Base-by-base conservation (phyloP, 768 basidiomycete genomes). In the Boletus rex-veris region DNA sequence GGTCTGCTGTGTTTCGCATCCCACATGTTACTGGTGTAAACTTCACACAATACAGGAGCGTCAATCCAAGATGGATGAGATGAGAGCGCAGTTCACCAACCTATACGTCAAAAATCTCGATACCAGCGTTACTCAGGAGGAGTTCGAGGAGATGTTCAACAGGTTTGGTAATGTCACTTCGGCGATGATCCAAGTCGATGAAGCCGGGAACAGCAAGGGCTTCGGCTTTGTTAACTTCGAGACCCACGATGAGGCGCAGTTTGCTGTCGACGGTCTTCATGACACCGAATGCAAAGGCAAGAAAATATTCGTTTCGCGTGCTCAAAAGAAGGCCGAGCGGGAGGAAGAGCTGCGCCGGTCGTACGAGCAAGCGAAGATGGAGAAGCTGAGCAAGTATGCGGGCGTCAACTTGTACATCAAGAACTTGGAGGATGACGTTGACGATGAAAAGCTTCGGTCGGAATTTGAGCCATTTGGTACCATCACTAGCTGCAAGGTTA, bases 401-500 rank as follows among this genome's bases (percentile, higher is more conserved):
- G 97, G 97, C 53, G 95, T 98, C 73, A 99, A 99, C 78, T 80
- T 99, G 53, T 99, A 98, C 79, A 87, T 98, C 85, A 99, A 98
- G 84, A 99, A 99, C 77, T 76, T 99, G 72, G 96, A 98, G 74
- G 96, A 98, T 71, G 95, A 97, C 63, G 81, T 97, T 52, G 93
- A 98, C 67, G 97, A 99, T 66, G 97, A 99, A 54, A 94, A 94
- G 74, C 88, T 99, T 65, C 90, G 94, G 57, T 78, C 82, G 61
- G 97, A 98, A 74, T 99, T 99, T 67, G 94, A 98, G 74, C 85
- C 92, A 14, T 98, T 92, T 72, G 97, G 97, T 48, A 83, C 90
- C 58, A 94, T 99, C 77, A 99, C 96, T 60, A 96, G 92, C 70
- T 95, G 90, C 82, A 98, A 97, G 80, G 90, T 99, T 71, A 99